Evolutionary conservation across 768 basidiomycete genomes (phyloP).

Genomic region (Porphyrellus cyaneotinctus): DNA sequence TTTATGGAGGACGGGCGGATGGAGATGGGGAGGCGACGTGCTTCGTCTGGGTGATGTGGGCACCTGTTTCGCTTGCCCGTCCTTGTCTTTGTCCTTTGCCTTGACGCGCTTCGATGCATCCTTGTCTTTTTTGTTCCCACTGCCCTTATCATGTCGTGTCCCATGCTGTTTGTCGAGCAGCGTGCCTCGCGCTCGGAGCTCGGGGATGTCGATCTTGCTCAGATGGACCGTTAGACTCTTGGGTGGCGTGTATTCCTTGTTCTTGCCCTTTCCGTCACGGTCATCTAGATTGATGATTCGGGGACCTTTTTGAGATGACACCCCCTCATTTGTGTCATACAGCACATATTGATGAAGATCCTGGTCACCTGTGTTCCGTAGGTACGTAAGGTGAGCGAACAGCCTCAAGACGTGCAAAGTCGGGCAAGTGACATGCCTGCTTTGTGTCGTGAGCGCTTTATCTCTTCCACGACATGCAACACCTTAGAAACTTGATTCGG

Average conservation of each 20-base stretch:
- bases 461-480: slow-evolving; percentile 73
- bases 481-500: slow-evolving; percentile 71
- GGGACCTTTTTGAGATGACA: slow-evolving; percentile 47
- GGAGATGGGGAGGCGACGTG: slow-evolving; percentile 6
- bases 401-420: background rate
- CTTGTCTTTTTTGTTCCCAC: slow-evolving; percentile 12
- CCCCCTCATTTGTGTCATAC: slow-evolving; percentile 48
- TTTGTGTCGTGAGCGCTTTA: slow-evolving; percentile 73
- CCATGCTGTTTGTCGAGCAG: background rate
- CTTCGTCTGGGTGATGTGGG: slow-evolving; percentile 1
- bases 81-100: slow-evolving; percentile 35
- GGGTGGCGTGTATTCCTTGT: slow-evolving; percentile 61
- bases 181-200: slow-evolving; percentile 41
- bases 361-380: slow-evolving; percentile 46
- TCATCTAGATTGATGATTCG: slow-evolving; percentile 63
- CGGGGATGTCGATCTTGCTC: slow-evolving; percentile 86
- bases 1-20: slow-evolving; percentile 5
- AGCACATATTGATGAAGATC: slow-evolving; percentile 75
- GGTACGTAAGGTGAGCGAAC: slow-evolving; percentile 27
- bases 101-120: slow-evolving; percentile 20
- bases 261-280: slow-evolving; percentile 38
- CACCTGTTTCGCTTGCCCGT: background rate
- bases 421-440: slow-evolving; percentile 47
- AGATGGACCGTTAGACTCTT: slow-evolving; percentile 66
- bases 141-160: background rate